Evolutionary conservation across 495 filamentous ascomycete genomes (phyloP).

Genomic region (Penicillium riverlandense): DNA sequence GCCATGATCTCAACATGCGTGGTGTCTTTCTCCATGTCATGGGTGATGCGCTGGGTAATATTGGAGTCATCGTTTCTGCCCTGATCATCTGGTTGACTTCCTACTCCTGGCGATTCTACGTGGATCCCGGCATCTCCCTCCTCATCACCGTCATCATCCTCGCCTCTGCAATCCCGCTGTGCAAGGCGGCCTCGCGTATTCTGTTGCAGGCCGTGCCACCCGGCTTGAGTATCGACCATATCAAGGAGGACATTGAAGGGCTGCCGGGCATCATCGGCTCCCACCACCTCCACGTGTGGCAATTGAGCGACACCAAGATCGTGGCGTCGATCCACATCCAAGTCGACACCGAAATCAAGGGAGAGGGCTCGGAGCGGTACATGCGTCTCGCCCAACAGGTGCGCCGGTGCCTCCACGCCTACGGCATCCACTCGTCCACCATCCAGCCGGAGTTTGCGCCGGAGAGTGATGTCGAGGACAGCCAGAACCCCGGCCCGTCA

Average conservation of each 20-base stretch:
- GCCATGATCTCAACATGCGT: slow-evolving; percentile 95
- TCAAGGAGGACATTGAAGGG: slow-evolving; percentile 81
- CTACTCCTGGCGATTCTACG: slow-evolving; percentile 63
- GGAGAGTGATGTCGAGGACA: slow-evolving; percentile 48
- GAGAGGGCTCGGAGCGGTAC: slow-evolving; percentile 67
- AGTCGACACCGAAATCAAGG: slow-evolving; percentile 67
- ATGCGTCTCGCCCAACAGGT: slow-evolving; percentile 81
- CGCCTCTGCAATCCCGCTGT: slow-evolving; percentile 81
- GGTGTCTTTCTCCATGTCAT: slow-evolving; percentile 95
- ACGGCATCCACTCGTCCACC: slow-evolving; percentile 95
- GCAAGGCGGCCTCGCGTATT: slow-evolving; percentile 87
- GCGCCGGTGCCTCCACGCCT: slow-evolving; percentile 80
- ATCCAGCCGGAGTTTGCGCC: slow-evolving; percentile 93
- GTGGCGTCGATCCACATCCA: slow-evolving; percentile 90
- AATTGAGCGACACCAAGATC: slow-evolving; percentile 86
- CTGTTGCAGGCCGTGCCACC: slow-evolving; percentile 88
- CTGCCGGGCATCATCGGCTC: slow-evolving; percentile 80
- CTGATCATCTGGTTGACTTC: slow-evolving; percentile 85
- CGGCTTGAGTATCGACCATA: slow-evolving; percentile 78
- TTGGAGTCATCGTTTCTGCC: slow-evolving; percentile 91
- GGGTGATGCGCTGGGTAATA: slow-evolving; percentile 93
- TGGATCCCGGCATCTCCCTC: slow-evolving; percentile 90
- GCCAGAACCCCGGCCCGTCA: slow-evolving; percentile 11
- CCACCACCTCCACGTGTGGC: slow-evolving; percentile 97
- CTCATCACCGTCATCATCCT: slow-evolving; percentile 96